Evolutionary conservation across 2,329 filamentous ascomycete species (phyloP).

Genomic region (Cladosporium sp.): DNA sequence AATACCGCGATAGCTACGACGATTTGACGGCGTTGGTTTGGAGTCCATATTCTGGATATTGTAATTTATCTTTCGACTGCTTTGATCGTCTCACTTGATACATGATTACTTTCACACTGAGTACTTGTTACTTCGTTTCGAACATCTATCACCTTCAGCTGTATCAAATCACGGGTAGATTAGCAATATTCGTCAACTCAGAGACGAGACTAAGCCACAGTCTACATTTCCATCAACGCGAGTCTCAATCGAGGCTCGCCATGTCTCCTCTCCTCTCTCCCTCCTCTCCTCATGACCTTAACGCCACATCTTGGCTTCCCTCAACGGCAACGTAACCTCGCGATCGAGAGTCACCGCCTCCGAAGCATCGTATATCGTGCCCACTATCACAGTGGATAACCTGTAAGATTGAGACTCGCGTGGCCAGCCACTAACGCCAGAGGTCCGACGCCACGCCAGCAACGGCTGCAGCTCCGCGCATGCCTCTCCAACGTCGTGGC

Average conservation of each 20-base stretch:
- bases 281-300: not conserved
- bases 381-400: constrained; percentile 1
- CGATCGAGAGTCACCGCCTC: constrained; percentile 1
- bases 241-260: not conserved
- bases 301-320: not conserved
- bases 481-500: constrained; percentile 7
- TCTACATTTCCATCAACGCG: not conserved
- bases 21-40: constrained; percentile 15
- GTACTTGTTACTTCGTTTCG: too few species aligned
- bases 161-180: too few species aligned
- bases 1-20: constrained; percentile 4
- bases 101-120: not conserved
- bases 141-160: too few species aligned
- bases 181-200: not conserved
- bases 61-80: constrained; percentile 8
- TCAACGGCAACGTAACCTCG: not conserved
- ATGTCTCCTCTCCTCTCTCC: not conserved
- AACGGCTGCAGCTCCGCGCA: constrained; percentile 9
- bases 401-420: not conserved
- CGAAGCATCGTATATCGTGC: not conserved
- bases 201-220: not conserved
- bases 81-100: not conserved
- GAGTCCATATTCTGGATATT: constrained; percentile 13
- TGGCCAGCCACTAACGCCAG: not conserved
- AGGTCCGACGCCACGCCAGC: constrained; percentile 5